Evolutionary conservation across 2,329 filamentous ascomycete genomes (phyloP).

Genomic region (Orbilia quercus): DNA sequence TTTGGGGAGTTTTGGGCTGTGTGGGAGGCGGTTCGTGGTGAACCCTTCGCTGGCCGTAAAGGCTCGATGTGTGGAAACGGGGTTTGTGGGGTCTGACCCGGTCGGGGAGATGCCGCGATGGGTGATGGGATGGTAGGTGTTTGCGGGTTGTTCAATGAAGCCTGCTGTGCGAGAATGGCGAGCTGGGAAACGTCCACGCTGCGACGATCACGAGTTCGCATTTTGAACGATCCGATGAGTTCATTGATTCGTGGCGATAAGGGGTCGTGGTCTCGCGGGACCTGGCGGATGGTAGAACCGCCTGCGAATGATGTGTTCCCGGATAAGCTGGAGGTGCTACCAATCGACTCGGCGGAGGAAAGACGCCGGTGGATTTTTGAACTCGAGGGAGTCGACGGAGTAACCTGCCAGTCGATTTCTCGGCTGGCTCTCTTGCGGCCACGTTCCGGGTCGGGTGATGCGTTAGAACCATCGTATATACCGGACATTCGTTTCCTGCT

Average conservation of each 20-base stretch:
- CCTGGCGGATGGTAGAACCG: constrained; percentile 43
- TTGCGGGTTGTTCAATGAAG: constrained; percentile 37
- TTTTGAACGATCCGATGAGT: constrained; percentile 46
- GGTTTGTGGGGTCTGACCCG: constrained; percentile 14
- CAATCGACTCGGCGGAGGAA: constrained; percentile 30
- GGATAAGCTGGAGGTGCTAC: constrained; percentile 16
- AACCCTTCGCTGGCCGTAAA: constrained; percentile 1
- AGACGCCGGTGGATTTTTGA: constrained; percentile 35
- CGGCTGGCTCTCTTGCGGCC: constrained; percentile 51
- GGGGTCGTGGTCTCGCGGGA: constrained; percentile 37
- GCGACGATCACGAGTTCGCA: constrained; percentile 45
- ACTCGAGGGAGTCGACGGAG: constrained; percentile 22
- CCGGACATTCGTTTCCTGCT: constrained; percentile 50
- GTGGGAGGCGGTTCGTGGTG: constrained; percentile 21
- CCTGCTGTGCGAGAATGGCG: constrained; percentile 45
- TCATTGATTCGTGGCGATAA: constrained; percentile 41
- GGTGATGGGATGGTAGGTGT: constrained; percentile 12
- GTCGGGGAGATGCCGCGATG: not conserved
- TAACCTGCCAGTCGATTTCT: constrained; percentile 47
- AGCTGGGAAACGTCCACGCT: constrained; percentile 53
- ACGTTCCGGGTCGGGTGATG: constrained; percentile 41
- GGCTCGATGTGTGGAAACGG: constrained; percentile 25
- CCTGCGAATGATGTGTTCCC: constrained; percentile 20
- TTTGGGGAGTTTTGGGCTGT: constrained; percentile 24
- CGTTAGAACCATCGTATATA: constrained; percentile 27